Conservation (phyloP, 1,139 yeast species). For the Yamadazyma spencermartinsiae region DNA sequence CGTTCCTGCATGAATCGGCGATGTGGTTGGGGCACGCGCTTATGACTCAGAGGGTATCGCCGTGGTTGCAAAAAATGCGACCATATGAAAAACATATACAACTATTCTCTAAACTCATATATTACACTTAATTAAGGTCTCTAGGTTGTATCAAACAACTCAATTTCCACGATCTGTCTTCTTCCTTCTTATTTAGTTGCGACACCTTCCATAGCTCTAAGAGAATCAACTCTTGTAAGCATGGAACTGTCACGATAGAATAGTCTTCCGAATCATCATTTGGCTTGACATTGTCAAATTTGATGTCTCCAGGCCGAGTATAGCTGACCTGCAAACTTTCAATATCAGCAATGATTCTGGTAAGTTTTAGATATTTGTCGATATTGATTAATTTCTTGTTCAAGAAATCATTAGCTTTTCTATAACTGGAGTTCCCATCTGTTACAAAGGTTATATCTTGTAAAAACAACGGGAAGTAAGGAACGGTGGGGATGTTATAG, state of each 20-base stretch:
- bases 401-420: conserved; percentile 60
- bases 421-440: conserved; percentile 79
- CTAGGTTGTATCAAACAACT: conserved; percentile 58
- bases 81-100: no score
- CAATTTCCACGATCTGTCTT: conserved; percentile 71
- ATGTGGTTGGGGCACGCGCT: neutral
- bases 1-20: conserved; percentile 1
- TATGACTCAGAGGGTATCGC: conserved; percentile 9
- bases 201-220: conserved; percentile 71
- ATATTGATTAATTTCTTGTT: conserved; percentile 69
- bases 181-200: conserved; percentile 58
- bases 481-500: conserved; percentile 71
- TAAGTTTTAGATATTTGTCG: conserved; percentile 76
- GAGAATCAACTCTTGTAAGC: conserved; percentile 63
- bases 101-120: neutral
- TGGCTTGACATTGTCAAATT: conserved; percentile 12
- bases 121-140: conserved; percentile 21
- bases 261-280: conserved; percentile 24
- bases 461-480: conserved; percentile 78
- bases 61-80: neutral
- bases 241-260: conserved; percentile 41
- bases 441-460: conserved; percentile 86
- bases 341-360: conserved; percentile 73
- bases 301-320: conserved; percentile 10
- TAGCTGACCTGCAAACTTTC: conserved; percentile 77